Conservation (phyloP, 495 filamentous ascomycete species). For the Rostrohypoxylon terebratum region DNA sequence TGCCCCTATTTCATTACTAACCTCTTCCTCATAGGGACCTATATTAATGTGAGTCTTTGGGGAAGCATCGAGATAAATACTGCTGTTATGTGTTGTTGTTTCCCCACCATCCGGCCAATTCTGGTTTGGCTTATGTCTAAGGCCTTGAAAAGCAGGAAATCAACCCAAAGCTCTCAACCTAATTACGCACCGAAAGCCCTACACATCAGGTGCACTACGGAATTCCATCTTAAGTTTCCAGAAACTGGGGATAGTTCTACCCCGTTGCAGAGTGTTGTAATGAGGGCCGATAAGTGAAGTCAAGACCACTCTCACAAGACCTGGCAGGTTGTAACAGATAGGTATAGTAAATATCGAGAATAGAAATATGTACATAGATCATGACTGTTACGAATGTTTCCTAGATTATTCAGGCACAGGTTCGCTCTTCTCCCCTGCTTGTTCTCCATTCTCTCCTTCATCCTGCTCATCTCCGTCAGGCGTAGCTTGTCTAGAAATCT, state of each 20-base stretch:
- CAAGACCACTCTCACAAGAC: background rate
- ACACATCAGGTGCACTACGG: background rate
- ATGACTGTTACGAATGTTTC: background rate
- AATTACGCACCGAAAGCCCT: background rate
- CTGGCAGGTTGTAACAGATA: background rate
- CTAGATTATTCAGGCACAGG: background rate
- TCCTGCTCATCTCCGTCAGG: background rate
- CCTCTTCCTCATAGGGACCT: background rate
- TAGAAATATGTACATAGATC: background rate
- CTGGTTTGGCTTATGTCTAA: background rate
- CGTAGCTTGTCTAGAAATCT: background rate
- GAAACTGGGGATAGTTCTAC: background rate
- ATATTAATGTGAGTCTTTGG: background rate
- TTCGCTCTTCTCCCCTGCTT: background rate
- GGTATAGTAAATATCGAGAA: background rate
- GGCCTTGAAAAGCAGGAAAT: background rate
- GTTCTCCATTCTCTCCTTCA: background rate
- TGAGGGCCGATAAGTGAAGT: background rate
- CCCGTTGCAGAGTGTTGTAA: background rate
- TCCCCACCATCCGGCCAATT: background rate
- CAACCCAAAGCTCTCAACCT: background rate
- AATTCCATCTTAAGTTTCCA: background rate
- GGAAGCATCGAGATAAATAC: background rate
- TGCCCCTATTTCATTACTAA: background rate
- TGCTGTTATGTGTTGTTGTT: conserved; percentile 1